Conservation (phyloP, 192 early-diverging fungal species). For the Coemansia sp. region DNA sequence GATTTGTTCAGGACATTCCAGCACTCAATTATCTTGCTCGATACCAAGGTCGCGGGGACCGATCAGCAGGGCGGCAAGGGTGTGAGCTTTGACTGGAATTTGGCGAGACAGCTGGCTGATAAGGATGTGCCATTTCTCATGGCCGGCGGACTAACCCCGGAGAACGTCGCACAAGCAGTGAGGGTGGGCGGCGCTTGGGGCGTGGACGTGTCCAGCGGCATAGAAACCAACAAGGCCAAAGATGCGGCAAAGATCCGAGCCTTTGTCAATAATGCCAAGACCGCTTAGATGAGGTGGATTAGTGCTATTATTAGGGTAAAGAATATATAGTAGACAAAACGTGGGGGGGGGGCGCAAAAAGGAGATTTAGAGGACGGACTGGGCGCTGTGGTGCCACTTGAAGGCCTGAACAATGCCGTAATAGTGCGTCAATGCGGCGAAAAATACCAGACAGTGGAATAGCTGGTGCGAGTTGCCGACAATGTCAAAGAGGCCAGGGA, state of each 20-base stretch:
- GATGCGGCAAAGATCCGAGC: conserved; percentile 72
- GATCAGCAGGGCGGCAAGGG: conserved; percentile 79
- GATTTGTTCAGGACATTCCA: conserved; percentile 16
- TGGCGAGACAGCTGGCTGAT: conserved; percentile 64
- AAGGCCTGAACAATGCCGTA: conserved; percentile 69
- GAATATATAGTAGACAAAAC: background rate
- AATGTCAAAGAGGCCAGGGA: conserved; percentile 82
- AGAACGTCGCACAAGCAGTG: conserved; percentile 82
- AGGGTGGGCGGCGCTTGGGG: conserved; percentile 71
- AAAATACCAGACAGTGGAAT: conserved; percentile 84
- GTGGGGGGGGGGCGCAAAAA: background rate
- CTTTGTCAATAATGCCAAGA: conserved; percentile 66
- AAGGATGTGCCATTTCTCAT: conserved; percentile 75
- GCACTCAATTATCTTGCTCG: conserved; percentile 57
- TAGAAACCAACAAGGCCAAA: conserved; percentile 84
- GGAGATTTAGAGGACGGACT: conserved; percentile 25
- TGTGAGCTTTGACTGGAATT: conserved; percentile 82
- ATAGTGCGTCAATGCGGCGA: conserved; percentile 80
- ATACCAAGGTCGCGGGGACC: conserved; percentile 63
- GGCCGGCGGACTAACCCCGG: conserved; percentile 86
- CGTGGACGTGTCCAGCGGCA: conserved; percentile 95
- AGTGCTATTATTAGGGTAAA: background rate
- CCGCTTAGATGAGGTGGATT: background rate
- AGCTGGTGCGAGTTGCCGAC: conserved; percentile 93
- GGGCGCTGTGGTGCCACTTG: conserved; percentile 56